Evolutionary conservation across 352 stramenopile species (phyloP).

Genomic region (Pythium monospermum): DNA sequence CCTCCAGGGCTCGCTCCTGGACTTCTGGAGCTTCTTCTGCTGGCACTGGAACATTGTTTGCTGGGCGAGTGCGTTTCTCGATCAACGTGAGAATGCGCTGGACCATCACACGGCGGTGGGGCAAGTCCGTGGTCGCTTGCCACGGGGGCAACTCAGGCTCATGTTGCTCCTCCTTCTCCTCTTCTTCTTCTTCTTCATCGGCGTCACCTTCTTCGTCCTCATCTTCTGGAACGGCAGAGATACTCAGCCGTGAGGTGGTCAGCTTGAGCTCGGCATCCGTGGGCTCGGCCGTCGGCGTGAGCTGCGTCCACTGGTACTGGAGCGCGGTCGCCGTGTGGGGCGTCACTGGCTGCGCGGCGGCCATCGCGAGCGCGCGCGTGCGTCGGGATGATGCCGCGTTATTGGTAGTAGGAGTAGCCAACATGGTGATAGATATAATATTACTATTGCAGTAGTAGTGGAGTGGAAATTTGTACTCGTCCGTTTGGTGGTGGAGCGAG

Average conservation of each 20-base stretch:
- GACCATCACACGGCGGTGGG: slow-evolving; percentile 60
- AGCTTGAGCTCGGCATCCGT: slow-evolving; percentile 23
- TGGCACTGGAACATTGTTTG: not conserved
- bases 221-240: slow-evolving; percentile 16
- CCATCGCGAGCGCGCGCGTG: slow-evolving; percentile 6
- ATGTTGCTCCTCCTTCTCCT: slow-evolving; percentile 1
- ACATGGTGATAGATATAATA: too few relatives aligned
- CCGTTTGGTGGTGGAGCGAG: too few relatives aligned
- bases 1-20: not conserved
- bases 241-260: slow-evolving; percentile 7
- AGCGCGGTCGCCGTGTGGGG: slow-evolving; percentile 18
- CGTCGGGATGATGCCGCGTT: not conserved
- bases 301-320: slow-evolving; percentile 26
- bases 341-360: slow-evolving; percentile 13
- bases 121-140: slow-evolving; percentile 53
- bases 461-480: too few relatives aligned
- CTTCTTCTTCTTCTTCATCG: not conserved
- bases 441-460: too few relatives aligned
- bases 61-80: slow-evolving; percentile 18
- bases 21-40: not conserved
- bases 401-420: too few relatives aligned
- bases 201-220: not conserved
- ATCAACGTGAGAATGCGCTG: slow-evolving; percentile 68
- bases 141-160: slow-evolving; percentile 29
- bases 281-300: slow-evolving; percentile 3